Conservation (phyloP, 805 yeast species). For the Wickerhamiella spandovensis region DNA sequence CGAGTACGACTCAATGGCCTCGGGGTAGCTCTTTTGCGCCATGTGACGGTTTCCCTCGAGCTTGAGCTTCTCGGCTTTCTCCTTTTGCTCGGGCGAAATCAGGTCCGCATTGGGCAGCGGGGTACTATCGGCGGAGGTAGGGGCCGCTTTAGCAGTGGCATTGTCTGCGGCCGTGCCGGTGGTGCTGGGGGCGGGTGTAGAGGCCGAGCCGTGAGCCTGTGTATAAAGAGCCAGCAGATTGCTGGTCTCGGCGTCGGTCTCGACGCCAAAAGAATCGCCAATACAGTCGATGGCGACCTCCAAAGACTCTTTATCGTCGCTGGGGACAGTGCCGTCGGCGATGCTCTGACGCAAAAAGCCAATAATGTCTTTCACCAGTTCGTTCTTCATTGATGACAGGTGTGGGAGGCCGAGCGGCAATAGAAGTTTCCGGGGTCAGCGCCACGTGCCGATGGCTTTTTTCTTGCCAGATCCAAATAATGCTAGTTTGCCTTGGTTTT, state of each 20-base stretch:
- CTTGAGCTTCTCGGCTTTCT: slow-evolving; percentile 74
- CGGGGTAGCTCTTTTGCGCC: slow-evolving; percentile 57
- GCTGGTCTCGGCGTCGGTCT: slow-evolving; percentile 26
- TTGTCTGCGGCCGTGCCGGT: not conserved
- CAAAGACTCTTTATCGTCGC: slow-evolving; percentile 74
- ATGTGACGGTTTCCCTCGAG: slow-evolving; percentile 80
- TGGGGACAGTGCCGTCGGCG: slow-evolving; percentile 47
- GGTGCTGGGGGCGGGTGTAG: slow-evolving; percentile 1
- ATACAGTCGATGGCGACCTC: slow-evolving; percentile 92
- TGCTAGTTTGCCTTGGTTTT: too few species aligned
- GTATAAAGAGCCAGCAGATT: slow-evolving; percentile 13
- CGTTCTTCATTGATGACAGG: slow-evolving; percentile 15
- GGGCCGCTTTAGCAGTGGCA: slow-evolving; percentile 2
- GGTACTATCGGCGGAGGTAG: slow-evolving; percentile 19
- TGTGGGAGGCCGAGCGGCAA: not conserved
- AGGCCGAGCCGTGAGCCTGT: not conserved
- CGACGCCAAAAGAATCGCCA: slow-evolving; percentile 68
- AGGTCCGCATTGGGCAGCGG: not conserved
- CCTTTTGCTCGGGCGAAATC: slow-evolving; percentile 35
- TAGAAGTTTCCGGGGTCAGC: not conserved
- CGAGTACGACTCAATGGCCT: slow-evolving; percentile 67
- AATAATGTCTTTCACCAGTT: slow-evolving; percentile 54
- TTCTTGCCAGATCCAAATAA: too few species aligned
- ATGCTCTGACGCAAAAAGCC: slow-evolving; percentile 52
- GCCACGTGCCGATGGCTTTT: not conserved